Evolutionary conservation across 768 basidiomycete genomes (phyloP), one percentile per base, ranked within the genome.

Genomic region (Calocybe gangraenosa): DNA sequence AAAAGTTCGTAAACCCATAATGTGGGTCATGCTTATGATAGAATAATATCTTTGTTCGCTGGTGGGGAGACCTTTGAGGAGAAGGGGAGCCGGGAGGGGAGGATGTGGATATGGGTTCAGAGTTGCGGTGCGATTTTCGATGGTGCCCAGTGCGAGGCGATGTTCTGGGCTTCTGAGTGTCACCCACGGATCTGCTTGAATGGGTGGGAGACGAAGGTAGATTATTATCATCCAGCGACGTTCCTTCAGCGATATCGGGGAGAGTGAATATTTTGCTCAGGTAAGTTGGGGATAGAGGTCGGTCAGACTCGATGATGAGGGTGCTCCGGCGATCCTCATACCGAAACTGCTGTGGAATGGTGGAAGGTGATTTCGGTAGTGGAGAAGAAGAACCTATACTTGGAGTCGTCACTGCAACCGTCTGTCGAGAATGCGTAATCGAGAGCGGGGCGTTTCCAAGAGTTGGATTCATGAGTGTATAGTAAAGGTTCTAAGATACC

Each of bases 1-100:
- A 86, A 60, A 86, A 86, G 59, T 85, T 85, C 33, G 84, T 84
- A 55, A 86, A 85, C 6, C 80, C 83, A 49, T 85, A 84, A 56
- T 84, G 70, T 9, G 82, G 80, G 35, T 75, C 67, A 10, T 74
- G 65, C 55, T 78, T 84, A 52, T 84, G 72, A 52, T 86, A 85
- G 58, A 86, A 86, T 2, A 79, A 58, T 45, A 85, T 69, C 4
- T 67, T 68, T 6, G 60, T 57, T 7, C 65, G 62, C 17, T 60
- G 63, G 18, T 54, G 61, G 4, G 58, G 58, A 15, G 55, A 54
- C 20, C 51, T 31, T 35, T 49, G 46, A 33, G 37, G 20, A 8
- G 13, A n/a, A 15, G 56, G 47, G 35, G 58, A 52, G 19, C 48
- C 47, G 10, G 56, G 51, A 11, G 61, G 37, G 11, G 52, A 50